phyloP scores from a whole-genome alignment of 2,329 filamentous ascomycete species.

The Penicillium carneum region DNA sequence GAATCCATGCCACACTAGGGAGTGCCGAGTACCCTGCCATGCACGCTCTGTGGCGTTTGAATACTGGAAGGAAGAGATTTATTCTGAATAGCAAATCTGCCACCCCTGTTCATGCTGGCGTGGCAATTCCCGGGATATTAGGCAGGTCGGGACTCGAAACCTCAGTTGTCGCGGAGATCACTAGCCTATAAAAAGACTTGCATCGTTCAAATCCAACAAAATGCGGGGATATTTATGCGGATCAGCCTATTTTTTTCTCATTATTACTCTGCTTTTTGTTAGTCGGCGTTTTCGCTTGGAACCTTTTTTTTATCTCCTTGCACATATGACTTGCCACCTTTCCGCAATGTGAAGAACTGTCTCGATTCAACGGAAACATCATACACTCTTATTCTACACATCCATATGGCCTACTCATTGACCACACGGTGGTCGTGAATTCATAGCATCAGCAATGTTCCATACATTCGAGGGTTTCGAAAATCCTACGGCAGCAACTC shows the following conservation, averaged over 20 bases:
- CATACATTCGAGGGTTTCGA: conserved; percentile 54
- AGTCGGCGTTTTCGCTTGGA: conserved; percentile 1
- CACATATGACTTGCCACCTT: conserved; percentile 1
- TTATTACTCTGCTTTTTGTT: neutral
- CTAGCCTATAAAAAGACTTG: neutral
- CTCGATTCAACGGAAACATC: neutral
- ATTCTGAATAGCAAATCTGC: conserved; percentile 13
- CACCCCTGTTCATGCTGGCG: conserved; percentile 25
- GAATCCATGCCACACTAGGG: conserved; percentile 5
- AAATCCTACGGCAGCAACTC: conserved; percentile 42
- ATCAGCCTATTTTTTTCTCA: conserved; percentile 22
- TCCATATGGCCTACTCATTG: conserved; percentile 14
- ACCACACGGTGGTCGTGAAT: conserved; percentile 26
- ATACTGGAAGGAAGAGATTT: conserved; percentile 14
- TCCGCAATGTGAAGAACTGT: conserved; percentile 6
- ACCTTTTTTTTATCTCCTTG: conserved; percentile 12
- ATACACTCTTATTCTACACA: conserved; percentile 3
- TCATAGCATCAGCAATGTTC: conserved; percentile 44
- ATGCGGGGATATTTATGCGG: conserved; percentile 35
- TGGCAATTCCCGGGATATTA: conserved; percentile 21
- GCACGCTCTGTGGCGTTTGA: conserved; percentile 24
- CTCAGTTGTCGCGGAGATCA: neutral
- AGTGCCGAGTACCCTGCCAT: neutral
- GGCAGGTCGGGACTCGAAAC: conserved; percentile 8
- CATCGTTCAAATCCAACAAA: conserved; percentile 13